These are phyloP conservation scores for Rosa rugosa DNA, from an alignment of 306 rosid genomes.

Conservation along the genomic window DNA sequence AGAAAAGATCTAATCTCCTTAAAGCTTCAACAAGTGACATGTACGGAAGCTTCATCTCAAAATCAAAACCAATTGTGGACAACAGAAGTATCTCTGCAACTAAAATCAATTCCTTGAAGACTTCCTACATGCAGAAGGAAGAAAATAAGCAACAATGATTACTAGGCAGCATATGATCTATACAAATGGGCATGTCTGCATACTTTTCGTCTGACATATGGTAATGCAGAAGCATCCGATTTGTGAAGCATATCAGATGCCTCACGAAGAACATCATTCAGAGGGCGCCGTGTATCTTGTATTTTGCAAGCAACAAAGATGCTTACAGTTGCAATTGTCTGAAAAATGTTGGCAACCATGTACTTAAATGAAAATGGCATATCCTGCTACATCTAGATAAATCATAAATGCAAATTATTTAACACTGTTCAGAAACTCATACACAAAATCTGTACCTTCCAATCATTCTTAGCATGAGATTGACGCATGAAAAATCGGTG, in stretches of 20 bases:
- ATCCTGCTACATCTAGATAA: neutral
- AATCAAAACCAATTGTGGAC: conserved; percentile 47
- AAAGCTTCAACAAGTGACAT: conserved; percentile 40
- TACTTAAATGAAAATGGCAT: neutral
- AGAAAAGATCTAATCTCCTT: conserved; percentile 34
- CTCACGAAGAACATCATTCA: conserved; percentile 42
- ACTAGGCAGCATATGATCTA: neutral
- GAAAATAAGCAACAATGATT: conserved; percentile 5
- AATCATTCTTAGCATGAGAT: conserved; percentile 54
- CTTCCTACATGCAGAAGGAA: conserved; percentile 34
- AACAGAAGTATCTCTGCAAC: conserved; percentile 42
- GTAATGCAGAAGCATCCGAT: conserved; percentile 42
- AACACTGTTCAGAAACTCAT: neutral
- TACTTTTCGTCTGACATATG: conserved; percentile 41
- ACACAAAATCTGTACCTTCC: conserved; percentile 40
- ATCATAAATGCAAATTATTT: neutral
- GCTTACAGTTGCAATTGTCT: conserved; percentile 48
- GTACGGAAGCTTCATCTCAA: conserved; percentile 49
- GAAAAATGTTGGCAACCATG: conserved; percentile 19
- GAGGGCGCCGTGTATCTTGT: conserved; percentile 41
- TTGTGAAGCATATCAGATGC: conserved; percentile 37
- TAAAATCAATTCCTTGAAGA: conserved; percentile 38
- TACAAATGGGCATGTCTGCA: conserved; percentile 8
- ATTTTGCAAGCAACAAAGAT: conserved; percentile 51
- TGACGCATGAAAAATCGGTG: conserved; percentile 51